Percentiles rank a stretch among this genome's conserved stretches.
phyloP scores from a whole-genome alignment of 331 rosid species.

The Pyracantha coccinea region DNA sequence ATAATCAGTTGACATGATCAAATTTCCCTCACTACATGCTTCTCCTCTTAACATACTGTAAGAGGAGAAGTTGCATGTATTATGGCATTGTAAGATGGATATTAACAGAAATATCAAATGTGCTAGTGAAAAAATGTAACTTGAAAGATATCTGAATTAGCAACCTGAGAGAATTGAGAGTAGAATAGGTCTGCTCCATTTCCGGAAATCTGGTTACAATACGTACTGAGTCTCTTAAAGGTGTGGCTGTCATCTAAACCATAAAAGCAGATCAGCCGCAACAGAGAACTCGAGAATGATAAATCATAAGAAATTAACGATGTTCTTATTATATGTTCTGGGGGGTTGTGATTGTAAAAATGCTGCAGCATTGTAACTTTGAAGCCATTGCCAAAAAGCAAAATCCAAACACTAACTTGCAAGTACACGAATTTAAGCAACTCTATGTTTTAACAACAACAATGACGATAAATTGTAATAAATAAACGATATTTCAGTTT shows the following conservation, averaged over 20 bases:
- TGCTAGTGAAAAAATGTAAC: slow-evolving; percentile 6
- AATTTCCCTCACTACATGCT: neutral
- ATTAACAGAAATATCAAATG: neutral
- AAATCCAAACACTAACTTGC: neutral
- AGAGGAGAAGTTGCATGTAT: neutral
- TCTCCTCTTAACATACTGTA: neutral
- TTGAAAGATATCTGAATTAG: slow-evolving; percentile 1
- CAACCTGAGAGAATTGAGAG: slow-evolving; percentile 69
- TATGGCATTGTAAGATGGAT: neutral
- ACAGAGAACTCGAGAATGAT: neutral
- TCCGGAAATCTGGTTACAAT: slow-evolving; percentile 69
- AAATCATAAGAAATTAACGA: neutral
- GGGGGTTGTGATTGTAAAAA: neutral
- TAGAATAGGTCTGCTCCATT: slow-evolving; percentile 66
- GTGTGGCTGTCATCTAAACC: slow-evolving; percentile 65
- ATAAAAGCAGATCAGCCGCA: slow-evolving; percentile 6
- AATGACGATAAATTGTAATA: too few relatives aligned
- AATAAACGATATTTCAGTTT: neutral
- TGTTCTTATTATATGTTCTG: neutral
- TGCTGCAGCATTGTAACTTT: neutral
- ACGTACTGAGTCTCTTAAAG: slow-evolving; percentile 76
- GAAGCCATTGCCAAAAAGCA: neutral
- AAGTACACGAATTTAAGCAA: neutral
- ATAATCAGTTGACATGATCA: slow-evolving; percentile 1
- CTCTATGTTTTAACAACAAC: neutral